Evolutionary conservation across 2,329 filamentous ascomycete genomes (phyloP).

Genomic region (Diplodia sapinea): DNA sequence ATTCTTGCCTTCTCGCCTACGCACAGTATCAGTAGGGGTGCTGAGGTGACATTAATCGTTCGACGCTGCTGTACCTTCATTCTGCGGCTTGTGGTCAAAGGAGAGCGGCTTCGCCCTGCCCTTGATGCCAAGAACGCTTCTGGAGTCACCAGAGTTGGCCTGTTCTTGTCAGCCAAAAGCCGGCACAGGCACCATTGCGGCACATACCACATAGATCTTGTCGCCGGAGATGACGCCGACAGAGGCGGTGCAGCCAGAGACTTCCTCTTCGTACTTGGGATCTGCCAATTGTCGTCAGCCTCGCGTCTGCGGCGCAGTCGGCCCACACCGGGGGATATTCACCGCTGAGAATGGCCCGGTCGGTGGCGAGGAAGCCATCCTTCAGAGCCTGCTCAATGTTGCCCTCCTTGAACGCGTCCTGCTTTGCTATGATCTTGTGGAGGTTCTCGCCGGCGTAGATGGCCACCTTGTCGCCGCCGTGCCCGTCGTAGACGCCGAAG

Average conservation of each 20-base stretch:
- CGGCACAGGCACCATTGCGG: slow-evolving; percentile 11
- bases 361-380: slow-evolving; percentile 95
- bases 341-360: slow-evolving; percentile 96
- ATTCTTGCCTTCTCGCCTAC: slow-evolving; percentile 94
- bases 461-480: slow-evolving; percentile 96
- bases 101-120: slow-evolving; percentile 96
- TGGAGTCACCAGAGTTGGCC: slow-evolving; percentile 97
- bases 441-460: slow-evolving; percentile 91
- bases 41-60: slow-evolving; percentile 28
- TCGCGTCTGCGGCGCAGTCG: slow-evolving; percentile 30
- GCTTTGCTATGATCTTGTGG: slow-evolving; percentile 91
- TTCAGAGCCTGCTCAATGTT: slow-evolving; percentile 96
- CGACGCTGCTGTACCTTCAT: slow-evolving; percentile 71
- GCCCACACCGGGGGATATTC: slow-evolving; percentile 39
- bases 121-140: slow-evolving; percentile 94
- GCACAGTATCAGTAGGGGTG: slow-evolving; percentile 33
- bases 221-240: slow-evolving; percentile 86
- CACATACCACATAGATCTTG: slow-evolving; percentile 92
- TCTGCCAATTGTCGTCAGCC: slow-evolving; percentile 63
- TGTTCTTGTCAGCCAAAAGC: slow-evolving; percentile 49
- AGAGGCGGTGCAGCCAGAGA: slow-evolving; percentile 95
- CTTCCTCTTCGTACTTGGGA: slow-evolving; percentile 95
- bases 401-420: slow-evolving; percentile 88
- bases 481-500: slow-evolving; percentile 97
- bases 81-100: slow-evolving; percentile 99